Evolutionary conservation across 2,329 filamentous ascomycete genomes (phyloP).

Genomic region (Cladosporium sp.): DNA sequence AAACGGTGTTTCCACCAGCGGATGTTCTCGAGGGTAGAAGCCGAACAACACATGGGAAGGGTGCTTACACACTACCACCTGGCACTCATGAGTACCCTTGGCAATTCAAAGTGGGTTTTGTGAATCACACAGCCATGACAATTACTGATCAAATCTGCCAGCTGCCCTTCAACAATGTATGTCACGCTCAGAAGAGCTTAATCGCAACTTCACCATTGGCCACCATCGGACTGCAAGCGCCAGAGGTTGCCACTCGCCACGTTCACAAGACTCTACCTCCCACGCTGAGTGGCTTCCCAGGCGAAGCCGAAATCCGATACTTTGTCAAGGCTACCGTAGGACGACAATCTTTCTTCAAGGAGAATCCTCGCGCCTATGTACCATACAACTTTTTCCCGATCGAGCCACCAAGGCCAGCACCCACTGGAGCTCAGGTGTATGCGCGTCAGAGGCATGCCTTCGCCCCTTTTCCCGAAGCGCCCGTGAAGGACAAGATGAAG

Average conservation of each 20-base stretch:
- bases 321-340: constrained; percentile 94
- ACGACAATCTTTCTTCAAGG: constrained; percentile 81
- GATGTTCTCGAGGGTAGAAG: constrained; percentile 33
- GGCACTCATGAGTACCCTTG: constrained; percentile 76
- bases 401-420: constrained; percentile 71
- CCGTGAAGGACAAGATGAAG: constrained; percentile 48
- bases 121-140: not conserved
- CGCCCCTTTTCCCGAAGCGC: constrained; percentile 18
- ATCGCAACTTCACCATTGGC: constrained; percentile 29
- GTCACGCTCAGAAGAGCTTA: constrained; percentile 36
- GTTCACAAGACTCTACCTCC: constrained; percentile 84
- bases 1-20: constrained; percentile 66
- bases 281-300: constrained; percentile 79
- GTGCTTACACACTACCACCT: constrained; percentile 57
- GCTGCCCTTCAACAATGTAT: constrained; percentile 65
- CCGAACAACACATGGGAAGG: constrained; percentile 25
- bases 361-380: constrained; percentile 66
- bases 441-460: constrained; percentile 69
- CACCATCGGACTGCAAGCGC: constrained; percentile 43
- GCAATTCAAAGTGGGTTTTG: constrained; percentile 60
- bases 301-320: constrained; percentile 85
- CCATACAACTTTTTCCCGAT: constrained; percentile 88
- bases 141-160: not conserved
- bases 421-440: constrained; percentile 72
- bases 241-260: constrained; percentile 54